These are phyloP conservation scores for Avena atlantica DNA, from an alignment of 176 grass and related monocot genomes.

Conservation along the genomic window DNA sequence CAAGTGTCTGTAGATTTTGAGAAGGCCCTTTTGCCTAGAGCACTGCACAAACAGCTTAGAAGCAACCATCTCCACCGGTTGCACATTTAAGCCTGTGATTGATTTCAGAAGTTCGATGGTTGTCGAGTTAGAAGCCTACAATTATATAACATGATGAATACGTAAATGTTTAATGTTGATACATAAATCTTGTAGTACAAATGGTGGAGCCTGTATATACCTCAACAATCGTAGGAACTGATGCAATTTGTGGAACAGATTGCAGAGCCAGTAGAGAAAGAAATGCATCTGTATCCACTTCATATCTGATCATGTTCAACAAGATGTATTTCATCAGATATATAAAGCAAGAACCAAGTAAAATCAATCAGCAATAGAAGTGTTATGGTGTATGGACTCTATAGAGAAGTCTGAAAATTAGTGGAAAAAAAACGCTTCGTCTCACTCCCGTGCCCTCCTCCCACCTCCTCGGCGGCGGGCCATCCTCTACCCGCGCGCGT, in stretches of 20 bases:
- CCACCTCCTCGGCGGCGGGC: no score
- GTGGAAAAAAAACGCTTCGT: no score
- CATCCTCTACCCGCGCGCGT: no score
- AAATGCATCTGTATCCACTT: slow-evolving; percentile 99
- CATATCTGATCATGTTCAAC: slow-evolving; percentile 79
- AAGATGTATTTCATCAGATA: slow-evolving; percentile 37
- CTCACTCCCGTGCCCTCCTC: no score
- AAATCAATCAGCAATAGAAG: neutral
- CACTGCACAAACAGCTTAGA: slow-evolving; percentile 99
- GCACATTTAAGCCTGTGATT: slow-evolving; percentile 92
- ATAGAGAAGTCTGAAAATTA: no score
- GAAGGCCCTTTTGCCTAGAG: slow-evolving; percentile 93
- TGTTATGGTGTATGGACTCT: neutral
- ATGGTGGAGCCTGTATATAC: slow-evolving; percentile 55
- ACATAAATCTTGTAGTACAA: slow-evolving; percentile 26
- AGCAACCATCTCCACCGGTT: slow-evolving; percentile 92
- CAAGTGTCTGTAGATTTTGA: slow-evolving; percentile 95
- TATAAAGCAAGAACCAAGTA: slow-evolving; percentile 38
- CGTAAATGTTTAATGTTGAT: slow-evolving; percentile 39
- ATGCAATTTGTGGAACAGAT: slow-evolving; percentile 70
- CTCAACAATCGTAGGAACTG: slow-evolving; percentile 90
- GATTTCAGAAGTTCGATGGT: slow-evolving; percentile 90
- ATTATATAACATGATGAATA: slow-evolving; percentile 48
- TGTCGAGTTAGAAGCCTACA: slow-evolving; percentile 87
- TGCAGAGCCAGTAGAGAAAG: slow-evolving; percentile 89